A percentile compares a stretch with the other conserved stretches of the same genome.
Evolutionary conservation across 2,329 filamentous ascomycete genomes (phyloP).

Genomic region (Fusarium sp.): DNA sequence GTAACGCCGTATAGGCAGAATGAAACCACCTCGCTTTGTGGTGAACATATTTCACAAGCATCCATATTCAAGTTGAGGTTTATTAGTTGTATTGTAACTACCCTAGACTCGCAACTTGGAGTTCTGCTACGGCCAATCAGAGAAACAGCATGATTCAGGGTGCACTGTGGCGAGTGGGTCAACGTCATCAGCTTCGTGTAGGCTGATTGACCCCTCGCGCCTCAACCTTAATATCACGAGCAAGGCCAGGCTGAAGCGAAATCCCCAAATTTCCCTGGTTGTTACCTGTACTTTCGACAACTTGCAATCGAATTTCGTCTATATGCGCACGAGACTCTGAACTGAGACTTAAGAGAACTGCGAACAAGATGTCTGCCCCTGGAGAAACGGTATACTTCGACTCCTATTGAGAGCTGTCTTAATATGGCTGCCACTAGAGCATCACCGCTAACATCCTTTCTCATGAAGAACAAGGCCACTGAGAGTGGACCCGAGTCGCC

Average conservation of each 20-base stretch:
- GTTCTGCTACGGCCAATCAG: slow-evolving; percentile 29
- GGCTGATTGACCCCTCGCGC: slow-evolving; percentile 50
- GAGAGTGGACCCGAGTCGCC: slow-evolving; percentile 70
- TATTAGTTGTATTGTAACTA: slow-evolving; percentile 16
- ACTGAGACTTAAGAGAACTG: slow-evolving; percentile 7
- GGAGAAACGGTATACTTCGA: slow-evolving; percentile 58
- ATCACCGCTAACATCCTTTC: slow-evolving; percentile 41
- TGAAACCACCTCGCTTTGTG: neutral
- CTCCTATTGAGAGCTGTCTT: slow-evolving; percentile 20
- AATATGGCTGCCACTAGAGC: slow-evolving; percentile 26
- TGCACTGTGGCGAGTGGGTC: slow-evolving; percentile 52
- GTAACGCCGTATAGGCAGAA: neutral
- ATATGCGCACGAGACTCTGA: slow-evolving; percentile 2
- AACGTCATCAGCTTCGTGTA: slow-evolving; percentile 55
- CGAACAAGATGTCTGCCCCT: slow-evolving; percentile 58
- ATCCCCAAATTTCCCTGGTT: slow-evolving; percentile 45
- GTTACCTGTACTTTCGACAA: slow-evolving; percentile 18
- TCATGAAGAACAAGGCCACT: slow-evolving; percentile 59
- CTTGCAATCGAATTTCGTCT: slow-evolving; percentile 22
- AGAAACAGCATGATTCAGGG: neutral
- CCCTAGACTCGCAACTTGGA: slow-evolving; percentile 20
- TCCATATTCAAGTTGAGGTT: slow-evolving; percentile 3
- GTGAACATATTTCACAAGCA: slow-evolving; percentile 1
- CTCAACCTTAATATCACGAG: slow-evolving; percentile 50
- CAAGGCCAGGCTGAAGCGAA: slow-evolving; percentile 47